Evolutionary conservation across 225 moss, liverwort and hornwort species (phyloP), one percentile per base, ranked within the genome.

Genomic region (Polytrichum commune): DNA sequence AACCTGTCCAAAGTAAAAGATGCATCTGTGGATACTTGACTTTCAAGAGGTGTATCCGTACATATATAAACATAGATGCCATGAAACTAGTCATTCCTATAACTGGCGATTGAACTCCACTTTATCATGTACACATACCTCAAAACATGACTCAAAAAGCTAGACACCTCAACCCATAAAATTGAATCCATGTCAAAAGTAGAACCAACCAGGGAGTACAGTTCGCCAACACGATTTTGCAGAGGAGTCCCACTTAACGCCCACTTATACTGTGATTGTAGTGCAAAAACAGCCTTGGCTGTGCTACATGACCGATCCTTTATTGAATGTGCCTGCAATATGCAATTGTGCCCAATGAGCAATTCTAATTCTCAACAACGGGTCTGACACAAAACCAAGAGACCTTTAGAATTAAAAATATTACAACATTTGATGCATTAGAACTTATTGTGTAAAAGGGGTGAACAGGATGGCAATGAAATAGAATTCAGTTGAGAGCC

Each of bases 181-280:
- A 46, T 46, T 46, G 16, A 46, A 46, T 35, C 46, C 46, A 46
- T 46, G 46, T 46, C 4, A 46, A 35, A 57, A 58, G 58, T 20
- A 24, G 24, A 63, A 66, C 83, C 35, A 23, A 89, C 89, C 79
- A 90, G 75, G 19, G 89, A 90, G 58, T 90, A 90, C 18, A 90
- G 61, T 73, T 90, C 89, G 33, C 89, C 86, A 55, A 90, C 89
- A 22, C 90, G 84, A 63, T 90, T 90, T 62, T 90, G 90, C 73
- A 90, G 69, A 4, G 90, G 90, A 62, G 90, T 90, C n/a, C 90
- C 90, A 76, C 86, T 90, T 29, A 90, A 82, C 26, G 90, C 90
- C 90, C 90, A 90, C 63, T 84, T 90, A 76, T 82, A 84, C 27
- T 77, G 76, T 9, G 86, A 78, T 64, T 80, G 76, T 38, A 90